Base-by-base conservation (phyloP, 805 yeast genomes). In the Tetrapisispora nanseiensis region DNA sequence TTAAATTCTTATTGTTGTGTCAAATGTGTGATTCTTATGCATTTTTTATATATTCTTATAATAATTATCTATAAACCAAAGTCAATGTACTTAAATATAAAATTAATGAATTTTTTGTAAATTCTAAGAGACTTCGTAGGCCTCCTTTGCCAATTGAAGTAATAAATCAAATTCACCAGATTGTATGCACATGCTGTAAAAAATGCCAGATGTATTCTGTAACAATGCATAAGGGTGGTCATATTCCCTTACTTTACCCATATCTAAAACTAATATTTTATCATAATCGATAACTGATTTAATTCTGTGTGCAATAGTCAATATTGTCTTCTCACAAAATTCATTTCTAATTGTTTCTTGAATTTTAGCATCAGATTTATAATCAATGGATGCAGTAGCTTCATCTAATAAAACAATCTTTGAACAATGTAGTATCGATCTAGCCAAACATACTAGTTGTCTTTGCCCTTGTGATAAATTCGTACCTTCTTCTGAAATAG, bases 121-220 rank as follows among this genome's bases (percentile, higher is more conserved):
- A 16, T 20, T 8, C 15, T 35, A 35, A 6, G 38, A 35, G 16
- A 5, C 9, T 26, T 35, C 38, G 10, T 24, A 35, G 13, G 38
- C 29, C 26, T 23, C 79, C 54, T 76, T 78, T 6, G 96, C 90
- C 46, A 84, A 60, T 51, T 71, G 73, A 13, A 75, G 66, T 52
- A 87, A 71, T 3, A 77, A 70, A 39, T 84, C 95, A 46, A 87
- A 67, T 60, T 87, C 97, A 37, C 96, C 96, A 55, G 90, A 80
- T 62, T 84, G 83, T 27, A 68, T 71, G 58, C 89, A 82, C 87
- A 82, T 82, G 41, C 70, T 68, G 51, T 71, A 68, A 68, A 80
- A 82, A 19, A 70, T 62, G 15, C 80, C 69, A 29, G 65, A 66
- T 29, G 65, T 56, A 40, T 70, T 56, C 33, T 66, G 61, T 49